These are phyloP conservation scores for Cyclotella baltica DNA, from an alignment of 108 stramenopile species.

Conservation along the genomic window DNA sequence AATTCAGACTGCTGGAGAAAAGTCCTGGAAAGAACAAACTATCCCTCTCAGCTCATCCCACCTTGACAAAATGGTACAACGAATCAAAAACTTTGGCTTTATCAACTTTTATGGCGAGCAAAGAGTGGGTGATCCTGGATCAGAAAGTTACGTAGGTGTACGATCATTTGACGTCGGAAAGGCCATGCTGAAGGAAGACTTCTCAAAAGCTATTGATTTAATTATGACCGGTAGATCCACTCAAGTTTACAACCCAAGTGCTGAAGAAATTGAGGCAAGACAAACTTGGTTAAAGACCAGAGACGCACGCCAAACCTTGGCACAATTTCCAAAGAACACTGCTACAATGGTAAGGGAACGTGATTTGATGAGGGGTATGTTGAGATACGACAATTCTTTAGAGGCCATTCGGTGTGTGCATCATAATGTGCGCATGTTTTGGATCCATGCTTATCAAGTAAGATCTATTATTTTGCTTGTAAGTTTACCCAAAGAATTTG, in stretches of 20 bases:
- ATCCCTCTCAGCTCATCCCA: conserved; percentile 56
- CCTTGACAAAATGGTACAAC: conserved; percentile 58
- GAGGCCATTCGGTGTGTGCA: conserved; percentile 71
- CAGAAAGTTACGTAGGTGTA: conserved; percentile 59
- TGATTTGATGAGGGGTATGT: conserved; percentile 71
- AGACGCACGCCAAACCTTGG: conserved; percentile 63
- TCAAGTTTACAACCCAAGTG: conserved; percentile 43
- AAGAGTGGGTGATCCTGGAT: conserved; percentile 80
- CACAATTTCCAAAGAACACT: conserved; percentile 62
- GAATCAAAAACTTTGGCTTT: conserved; percentile 69
- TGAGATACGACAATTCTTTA: conserved; percentile 69
- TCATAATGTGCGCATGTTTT: conserved; percentile 69
- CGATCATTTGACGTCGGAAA: conserved; percentile 83
- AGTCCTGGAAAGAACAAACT: conserved; percentile 42
- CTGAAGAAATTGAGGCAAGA: conserved; percentile 56
- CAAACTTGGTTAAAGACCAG: conserved; percentile 66
- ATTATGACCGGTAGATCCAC: conserved; percentile 71
- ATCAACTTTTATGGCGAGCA: conserved; percentile 92
- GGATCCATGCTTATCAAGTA: conserved; percentile 71
- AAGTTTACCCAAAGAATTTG: background rate
- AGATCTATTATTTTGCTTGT: background rate
- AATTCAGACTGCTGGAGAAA: background rate
- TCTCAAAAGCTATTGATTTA: conserved; percentile 68
- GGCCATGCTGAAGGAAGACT: conserved; percentile 76
- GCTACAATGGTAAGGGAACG: conserved; percentile 73